A percentile compares a stretch with the other conserved stretches of the same genome.
phyloP scores from a whole-genome alignment of 805 yeast genomes.

The Metschnikowia santaceciliae region DNA sequence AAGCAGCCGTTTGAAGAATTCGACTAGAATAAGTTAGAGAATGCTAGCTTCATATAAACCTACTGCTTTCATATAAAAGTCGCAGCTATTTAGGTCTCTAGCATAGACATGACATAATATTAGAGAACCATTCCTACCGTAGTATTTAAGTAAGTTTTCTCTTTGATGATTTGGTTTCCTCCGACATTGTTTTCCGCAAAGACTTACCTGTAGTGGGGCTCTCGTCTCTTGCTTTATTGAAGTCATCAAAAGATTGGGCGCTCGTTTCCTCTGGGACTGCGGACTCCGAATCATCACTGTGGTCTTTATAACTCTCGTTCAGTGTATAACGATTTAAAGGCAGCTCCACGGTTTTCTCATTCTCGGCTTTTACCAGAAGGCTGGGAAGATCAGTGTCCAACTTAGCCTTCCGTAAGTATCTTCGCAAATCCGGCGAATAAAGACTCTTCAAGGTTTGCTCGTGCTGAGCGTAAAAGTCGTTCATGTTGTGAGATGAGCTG shows the following conservation, averaged over 20 bases:
- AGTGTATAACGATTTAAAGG: neutral
- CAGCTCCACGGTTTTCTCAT: neutral
- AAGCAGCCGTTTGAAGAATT: neutral
- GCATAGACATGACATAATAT: no score
- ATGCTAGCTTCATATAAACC: no score
- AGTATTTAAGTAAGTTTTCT: neutral
- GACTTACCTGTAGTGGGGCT: neutral
- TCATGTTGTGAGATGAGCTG: constrained; percentile 17
- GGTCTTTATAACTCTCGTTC: neutral
- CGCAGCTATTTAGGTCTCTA: neutral
- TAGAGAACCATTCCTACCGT: no score
- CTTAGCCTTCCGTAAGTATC: constrained; percentile 8
- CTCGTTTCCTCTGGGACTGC: neutral
- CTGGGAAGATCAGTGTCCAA: constrained; percentile 4
- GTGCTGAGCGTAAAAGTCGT: constrained; percentile 13
- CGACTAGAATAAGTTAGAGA: neutral
- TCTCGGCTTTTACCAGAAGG: neutral
- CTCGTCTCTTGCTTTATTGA: neutral
- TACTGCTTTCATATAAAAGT: no score
- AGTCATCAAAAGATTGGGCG: neutral
- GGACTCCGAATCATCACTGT: constrained; percentile 1
- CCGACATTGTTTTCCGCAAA: neutral
- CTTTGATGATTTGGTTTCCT: neutral
- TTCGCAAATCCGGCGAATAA: constrained; percentile 23
- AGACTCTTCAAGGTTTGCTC: constrained; percentile 18